phyloP scores from a whole-genome alignment of 495 filamentous ascomycete genomes.

The Symbiotaphrina buchneri region DNA sequence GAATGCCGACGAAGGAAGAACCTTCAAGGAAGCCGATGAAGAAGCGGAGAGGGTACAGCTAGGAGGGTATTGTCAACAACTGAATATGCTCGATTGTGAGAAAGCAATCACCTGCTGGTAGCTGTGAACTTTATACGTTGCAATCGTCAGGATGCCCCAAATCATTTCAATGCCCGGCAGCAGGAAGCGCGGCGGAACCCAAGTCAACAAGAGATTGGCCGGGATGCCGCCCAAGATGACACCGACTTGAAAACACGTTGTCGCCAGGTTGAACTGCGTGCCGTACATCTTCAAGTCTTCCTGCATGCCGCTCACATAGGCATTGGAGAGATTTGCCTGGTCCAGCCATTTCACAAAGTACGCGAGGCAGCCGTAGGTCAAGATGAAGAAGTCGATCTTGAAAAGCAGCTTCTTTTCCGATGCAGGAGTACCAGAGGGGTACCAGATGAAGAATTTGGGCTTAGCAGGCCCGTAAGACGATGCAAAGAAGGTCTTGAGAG shows the following conservation, averaged over 20 bases:
- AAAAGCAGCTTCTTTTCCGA: slow-evolving; percentile 8
- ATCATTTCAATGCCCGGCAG: slow-evolving; percentile 33
- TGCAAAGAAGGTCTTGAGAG: no score
- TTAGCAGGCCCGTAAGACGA: no score
- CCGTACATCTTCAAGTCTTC: slow-evolving; percentile 33
- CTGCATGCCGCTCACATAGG: slow-evolving; percentile 33
- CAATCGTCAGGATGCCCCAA: slow-evolving; percentile 29
- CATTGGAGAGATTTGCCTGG: slow-evolving; percentile 25
- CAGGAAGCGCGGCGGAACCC: slow-evolving; percentile 30
- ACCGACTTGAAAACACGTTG: no score
- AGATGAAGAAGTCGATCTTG: slow-evolving; percentile 10
- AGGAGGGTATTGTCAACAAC: no score
- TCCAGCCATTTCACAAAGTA: slow-evolving; percentile 19
- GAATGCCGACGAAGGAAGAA: slow-evolving; percentile 22
- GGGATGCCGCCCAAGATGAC: slow-evolving; percentile 41
- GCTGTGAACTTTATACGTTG: no score
- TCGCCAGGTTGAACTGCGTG: slow-evolving; percentile 19
- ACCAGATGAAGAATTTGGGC: no score
- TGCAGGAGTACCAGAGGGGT: slow-evolving; percentile 4
- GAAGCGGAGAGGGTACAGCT: slow-evolving; percentile 33
- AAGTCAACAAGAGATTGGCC: slow-evolving; percentile 31
- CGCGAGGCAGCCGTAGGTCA: slow-evolving; percentile 11
- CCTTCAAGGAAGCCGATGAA: slow-evolving; percentile 29
- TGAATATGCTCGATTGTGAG: no score
- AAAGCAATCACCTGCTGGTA: no score